Evolutionary conservation across 768 basidiomycete genomes (phyloP).

Genomic region (Auriscalpium microsporum): DNA sequence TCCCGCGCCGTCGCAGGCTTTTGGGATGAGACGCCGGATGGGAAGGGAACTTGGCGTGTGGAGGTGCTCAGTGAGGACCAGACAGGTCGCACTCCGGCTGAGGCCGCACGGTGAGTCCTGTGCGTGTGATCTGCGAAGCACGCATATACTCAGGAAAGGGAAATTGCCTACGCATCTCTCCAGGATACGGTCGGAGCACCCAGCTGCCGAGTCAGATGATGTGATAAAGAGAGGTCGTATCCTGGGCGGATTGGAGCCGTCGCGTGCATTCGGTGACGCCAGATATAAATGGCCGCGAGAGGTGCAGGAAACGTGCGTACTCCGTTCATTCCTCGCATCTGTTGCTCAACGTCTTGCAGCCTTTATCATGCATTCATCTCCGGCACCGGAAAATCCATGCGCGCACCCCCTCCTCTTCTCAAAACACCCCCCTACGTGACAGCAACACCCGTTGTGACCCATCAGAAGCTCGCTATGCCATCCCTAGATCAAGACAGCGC

Average conservation of each 20-base stretch:
- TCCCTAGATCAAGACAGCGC: slow-evolving; percentile 19
- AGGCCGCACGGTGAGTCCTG: slow-evolving; percentile 58
- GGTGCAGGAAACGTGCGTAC: slow-evolving; percentile 59
- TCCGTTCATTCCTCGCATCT: background rate
- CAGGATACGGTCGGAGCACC: slow-evolving; percentile 80
- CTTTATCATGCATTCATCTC: slow-evolving; percentile 59
- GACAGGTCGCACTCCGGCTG: slow-evolving; percentile 84
- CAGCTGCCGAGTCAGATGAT: slow-evolving; percentile 56
- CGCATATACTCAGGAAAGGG: no score
- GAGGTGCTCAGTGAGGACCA: slow-evolving; percentile 96
- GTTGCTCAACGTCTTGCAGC: slow-evolving; percentile 21
- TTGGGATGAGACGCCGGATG: slow-evolving; percentile 63
- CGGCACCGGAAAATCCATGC: slow-evolving; percentile 51
- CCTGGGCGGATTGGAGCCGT: slow-evolving; percentile 81
- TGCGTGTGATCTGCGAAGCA: no score
- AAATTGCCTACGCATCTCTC: no score
- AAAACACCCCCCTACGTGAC: slow-evolving; percentile 93
- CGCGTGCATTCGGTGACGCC: slow-evolving; percentile 82
- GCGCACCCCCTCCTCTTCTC: slow-evolving; percentile 50
- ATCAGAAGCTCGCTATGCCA: slow-evolving; percentile 57
- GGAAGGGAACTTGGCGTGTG: slow-evolving; percentile 75
- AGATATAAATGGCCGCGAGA: slow-evolving; percentile 80
- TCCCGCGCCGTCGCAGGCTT: slow-evolving; percentile 93
- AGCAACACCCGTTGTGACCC: slow-evolving; percentile 73
- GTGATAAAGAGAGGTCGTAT: slow-evolving; percentile 79